Evolutionary conservation across 1,284 basidiomycete species (phyloP).

Genomic region (Sanghuangporus weigelae): DNA sequence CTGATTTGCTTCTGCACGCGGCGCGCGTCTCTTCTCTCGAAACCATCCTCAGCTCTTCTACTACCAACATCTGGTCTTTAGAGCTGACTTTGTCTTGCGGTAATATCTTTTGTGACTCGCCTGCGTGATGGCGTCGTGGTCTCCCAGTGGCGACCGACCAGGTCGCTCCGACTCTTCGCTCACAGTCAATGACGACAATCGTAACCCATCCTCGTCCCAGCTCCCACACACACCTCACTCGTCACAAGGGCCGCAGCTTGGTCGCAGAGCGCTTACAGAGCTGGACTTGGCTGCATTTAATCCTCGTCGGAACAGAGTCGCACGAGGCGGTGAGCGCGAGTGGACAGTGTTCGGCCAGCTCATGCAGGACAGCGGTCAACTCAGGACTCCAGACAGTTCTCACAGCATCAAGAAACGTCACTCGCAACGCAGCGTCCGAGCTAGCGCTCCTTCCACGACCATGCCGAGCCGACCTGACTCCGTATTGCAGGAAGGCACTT

Average conservation of each 20-base stretch:
- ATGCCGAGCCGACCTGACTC: not conserved
- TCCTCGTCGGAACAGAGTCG: not conserved
- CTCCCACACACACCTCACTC: not conserved
- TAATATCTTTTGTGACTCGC: not conserved
- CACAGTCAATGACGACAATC: not conserved
- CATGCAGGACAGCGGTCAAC: conserved; percentile 58
- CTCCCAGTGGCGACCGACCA: not conserved
- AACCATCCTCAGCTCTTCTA: no score
- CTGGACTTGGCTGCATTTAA: not conserved
- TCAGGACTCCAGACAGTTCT: conserved; percentile 25
- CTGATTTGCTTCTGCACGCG: no score
- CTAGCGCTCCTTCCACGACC: not conserved
- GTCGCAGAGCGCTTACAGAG: not conserved
- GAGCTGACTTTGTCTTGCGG: no score
- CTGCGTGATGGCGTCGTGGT: not conserved
- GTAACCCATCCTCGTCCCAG: not conserved
- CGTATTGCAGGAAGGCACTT: conserved; percentile 4
- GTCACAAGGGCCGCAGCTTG: not conserved
- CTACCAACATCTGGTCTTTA: no score
- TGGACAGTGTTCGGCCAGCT: conserved; percentile 71
- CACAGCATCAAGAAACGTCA: conserved; percentile 4
- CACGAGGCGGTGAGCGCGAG: conserved; percentile 28
- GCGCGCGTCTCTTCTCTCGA: no score
- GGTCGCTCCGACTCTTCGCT: not conserved
- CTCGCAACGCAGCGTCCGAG: not conserved